Evolutionary conservation across 768 basidiomycete genomes (phyloP).

Genomic region (Asterophora lycoperdoides): DNA sequence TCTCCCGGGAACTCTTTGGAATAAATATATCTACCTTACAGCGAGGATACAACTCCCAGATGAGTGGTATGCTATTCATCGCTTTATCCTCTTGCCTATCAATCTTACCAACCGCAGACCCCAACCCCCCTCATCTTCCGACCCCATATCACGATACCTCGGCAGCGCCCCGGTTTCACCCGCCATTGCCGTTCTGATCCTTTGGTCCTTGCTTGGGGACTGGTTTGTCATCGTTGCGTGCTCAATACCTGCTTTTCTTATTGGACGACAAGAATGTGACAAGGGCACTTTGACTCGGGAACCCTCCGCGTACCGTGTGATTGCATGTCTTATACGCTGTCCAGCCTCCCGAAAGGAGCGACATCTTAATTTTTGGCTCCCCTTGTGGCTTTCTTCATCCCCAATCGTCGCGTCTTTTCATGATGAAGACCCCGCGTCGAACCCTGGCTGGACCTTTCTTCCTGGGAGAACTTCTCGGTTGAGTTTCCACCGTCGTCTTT

Average conservation of each 20-base stretch:
- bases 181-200: neutral
- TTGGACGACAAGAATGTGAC: neutral
- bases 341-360: neutral
- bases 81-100: neutral
- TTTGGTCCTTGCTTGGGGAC: neutral
- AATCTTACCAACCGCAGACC: neutral
- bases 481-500: no score
- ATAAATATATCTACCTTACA: no score
- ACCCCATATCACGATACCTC: neutral
- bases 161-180: neutral
- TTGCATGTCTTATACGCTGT: neutral
- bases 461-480: no score
- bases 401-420: no score
- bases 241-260: neutral
- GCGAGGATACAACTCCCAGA: neutral
- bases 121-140: neutral
- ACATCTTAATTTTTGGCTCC: no score
- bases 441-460: no score
- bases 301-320: neutral
- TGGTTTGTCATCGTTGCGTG: neutral
- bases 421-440: no score
- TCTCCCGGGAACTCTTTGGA: no score
- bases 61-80: neutral
- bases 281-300: constrained; percentile 1
- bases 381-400: no score